Evolutionary conservation across 441 rosid species (phyloP).

Genomic region (Dalechampia spathulata): DNA sequence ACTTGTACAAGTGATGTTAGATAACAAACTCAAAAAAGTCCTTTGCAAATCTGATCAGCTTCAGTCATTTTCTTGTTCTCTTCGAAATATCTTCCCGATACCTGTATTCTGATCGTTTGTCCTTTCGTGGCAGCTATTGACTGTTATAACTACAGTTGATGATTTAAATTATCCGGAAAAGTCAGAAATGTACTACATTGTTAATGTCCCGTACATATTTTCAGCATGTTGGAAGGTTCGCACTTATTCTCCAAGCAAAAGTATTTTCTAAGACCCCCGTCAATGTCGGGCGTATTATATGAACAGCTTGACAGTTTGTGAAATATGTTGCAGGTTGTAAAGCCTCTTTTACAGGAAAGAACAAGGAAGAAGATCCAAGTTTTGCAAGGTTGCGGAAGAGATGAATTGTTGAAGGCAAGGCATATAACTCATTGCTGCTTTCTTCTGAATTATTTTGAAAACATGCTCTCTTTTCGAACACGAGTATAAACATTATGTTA

Average conservation of each 20-base stretch:
- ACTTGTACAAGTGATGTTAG: too few relatives aligned
- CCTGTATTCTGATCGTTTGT: neutral
- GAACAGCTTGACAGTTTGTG: too few relatives aligned
- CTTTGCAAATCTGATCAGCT: too few relatives aligned
- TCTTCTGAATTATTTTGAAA: neutral
- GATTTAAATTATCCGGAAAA: conserved; percentile 96
- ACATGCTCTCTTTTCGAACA: too few relatives aligned
- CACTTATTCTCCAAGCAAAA: conserved; percentile 2
- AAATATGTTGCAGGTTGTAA: conserved; percentile 55
- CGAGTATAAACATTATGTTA: too few relatives aligned
- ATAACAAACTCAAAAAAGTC: too few relatives aligned
- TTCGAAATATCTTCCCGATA: too few relatives aligned
- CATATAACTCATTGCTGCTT: neutral
- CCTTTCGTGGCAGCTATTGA: conserved; percentile 57
- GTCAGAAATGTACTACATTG: conserved; percentile 76
- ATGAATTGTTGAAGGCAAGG: conserved; percentile 74
- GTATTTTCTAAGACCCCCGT: neutral
- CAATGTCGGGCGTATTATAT: neutral
- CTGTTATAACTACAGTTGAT: conserved; percentile 69
- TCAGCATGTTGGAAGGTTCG: conserved; percentile 98
- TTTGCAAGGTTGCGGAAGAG: conserved; percentile 66
- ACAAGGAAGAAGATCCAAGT: conserved; percentile 77
- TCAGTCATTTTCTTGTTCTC: too few relatives aligned
- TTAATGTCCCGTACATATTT: conserved; percentile 77
- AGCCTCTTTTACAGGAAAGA: conserved; percentile 92